Base-by-base conservation (phyloP, 371 early-diverging fungal species). In the Phascolomyces articulosus region DNA sequence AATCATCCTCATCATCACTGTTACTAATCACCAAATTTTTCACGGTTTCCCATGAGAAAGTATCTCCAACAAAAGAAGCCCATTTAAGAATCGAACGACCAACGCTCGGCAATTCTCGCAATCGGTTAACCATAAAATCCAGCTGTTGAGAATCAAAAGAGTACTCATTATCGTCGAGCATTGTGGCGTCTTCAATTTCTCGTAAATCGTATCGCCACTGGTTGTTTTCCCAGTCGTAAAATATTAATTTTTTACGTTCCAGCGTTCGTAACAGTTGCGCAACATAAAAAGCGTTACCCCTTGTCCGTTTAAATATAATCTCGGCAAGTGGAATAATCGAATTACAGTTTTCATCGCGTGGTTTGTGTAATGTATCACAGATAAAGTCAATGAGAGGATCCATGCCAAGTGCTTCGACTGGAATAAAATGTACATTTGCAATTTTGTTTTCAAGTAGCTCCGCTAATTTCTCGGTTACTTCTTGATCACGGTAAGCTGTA, bases 211-310 rank as follows among this genome's bases (percentile, higher is more conserved):
- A 81, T 20, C 74, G 75, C 82, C 82, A 81, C 61, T 73, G 63
- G 31, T 81, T 81, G 27, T 74, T 69, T 23, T 76, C 74, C 82
- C 82, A 81, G 56, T 81, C 70, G 61, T 78, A 81, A 49, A 74
- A 81, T 16, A 81, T 81, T 4, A 78, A 57, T 40, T 71, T 74
- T 48, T 81, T 78, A 34, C 77, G 76, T 57, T 77, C 80, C 24
- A 77, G 63, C 8, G 78, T 69, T 23, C 64, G 60, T 11, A 81
- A 60, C 40, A 78, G 58, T 53, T 81, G 82, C 2, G 74, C 58
- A 16, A 70, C 69, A 40, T 81, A 81, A 41, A 81, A 78, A 13
- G 77, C 74, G 47, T 78, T 81, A 31, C 82, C 82, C 40, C 69
- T 66, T 0, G 79, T 76, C 26, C 74, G 74, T 40, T 69, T 69